Conservation (phyloP, 1,139 yeast species). For the Yamadazyma atmosphaerica region DNA sequence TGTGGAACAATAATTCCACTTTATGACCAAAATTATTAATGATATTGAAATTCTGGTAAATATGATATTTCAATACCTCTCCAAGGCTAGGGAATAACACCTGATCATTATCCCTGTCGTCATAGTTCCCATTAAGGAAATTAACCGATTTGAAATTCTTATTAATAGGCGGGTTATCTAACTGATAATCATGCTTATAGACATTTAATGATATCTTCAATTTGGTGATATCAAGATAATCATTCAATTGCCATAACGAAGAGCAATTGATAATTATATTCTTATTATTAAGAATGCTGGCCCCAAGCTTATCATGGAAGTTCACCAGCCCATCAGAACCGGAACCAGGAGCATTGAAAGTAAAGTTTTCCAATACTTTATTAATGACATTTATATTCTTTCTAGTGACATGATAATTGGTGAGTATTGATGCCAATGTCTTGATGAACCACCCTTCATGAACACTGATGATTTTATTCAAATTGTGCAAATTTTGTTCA, state of each 20-base stretch:
- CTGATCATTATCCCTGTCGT: constrained; percentile 1
- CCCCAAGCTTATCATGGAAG: constrained; percentile 5
- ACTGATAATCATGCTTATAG: constrained; percentile 47
- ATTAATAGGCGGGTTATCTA: constrained; percentile 18
- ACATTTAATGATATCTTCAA: constrained; percentile 77
- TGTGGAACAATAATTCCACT: constrained; percentile 52
- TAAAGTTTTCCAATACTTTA: constrained; percentile 30
- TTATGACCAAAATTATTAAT: constrained; percentile 39
- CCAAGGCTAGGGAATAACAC: neutral
- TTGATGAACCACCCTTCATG: constrained; percentile 92
- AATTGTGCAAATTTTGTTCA: constrained; percentile 37
- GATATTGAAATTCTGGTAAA: constrained; percentile 47
- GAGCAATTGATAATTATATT: constrained; percentile 34
- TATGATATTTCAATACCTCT: constrained; percentile 35
- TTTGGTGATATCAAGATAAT: constrained; percentile 68
- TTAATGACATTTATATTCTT: constrained; percentile 32
- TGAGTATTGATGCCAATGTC: constrained; percentile 71
- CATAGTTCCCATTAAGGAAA: neutral
- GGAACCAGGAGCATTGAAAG: constrained; percentile 8
- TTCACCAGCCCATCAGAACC: constrained; percentile 2
- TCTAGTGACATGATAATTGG: constrained; percentile 46
- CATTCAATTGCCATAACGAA: constrained; percentile 62
- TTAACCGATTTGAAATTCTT: constrained; percentile 3
- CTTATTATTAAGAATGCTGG: too few species aligned
- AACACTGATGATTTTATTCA: constrained; percentile 65